phyloP scores from a whole-genome alignment of 805 yeast species.

The Candida ficus region DNA sequence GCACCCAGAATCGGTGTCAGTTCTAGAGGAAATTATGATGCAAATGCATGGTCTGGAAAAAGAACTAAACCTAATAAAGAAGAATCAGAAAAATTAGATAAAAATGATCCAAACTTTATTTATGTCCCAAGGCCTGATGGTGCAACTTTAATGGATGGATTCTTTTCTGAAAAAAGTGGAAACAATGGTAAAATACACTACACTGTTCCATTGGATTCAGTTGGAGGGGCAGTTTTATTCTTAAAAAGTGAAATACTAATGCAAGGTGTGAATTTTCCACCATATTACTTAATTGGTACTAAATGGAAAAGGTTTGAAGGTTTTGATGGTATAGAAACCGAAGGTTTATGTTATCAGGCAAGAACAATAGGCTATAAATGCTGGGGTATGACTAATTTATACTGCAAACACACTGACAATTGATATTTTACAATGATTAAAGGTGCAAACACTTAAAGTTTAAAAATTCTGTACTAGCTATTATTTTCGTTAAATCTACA shows the following conservation, averaged over 20 bases:
- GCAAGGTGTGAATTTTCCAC: slow-evolving; percentile 43
- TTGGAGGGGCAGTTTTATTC: slow-evolving; percentile 48
- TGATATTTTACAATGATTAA: no score
- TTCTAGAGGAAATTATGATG: slow-evolving; percentile 28
- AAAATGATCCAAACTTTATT: slow-evolving; percentile 16
- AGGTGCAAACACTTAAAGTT: no score
- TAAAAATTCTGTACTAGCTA: no score
- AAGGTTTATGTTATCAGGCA: slow-evolving; percentile 46
- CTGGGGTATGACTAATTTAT: slow-evolving; percentile 44
- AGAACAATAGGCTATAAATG: slow-evolving; percentile 39
- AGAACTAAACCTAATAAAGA: slow-evolving; percentile 25
- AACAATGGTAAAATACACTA: slow-evolving; percentile 10
- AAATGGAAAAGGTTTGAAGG: slow-evolving; percentile 37
- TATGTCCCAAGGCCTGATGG: slow-evolving; percentile 25
- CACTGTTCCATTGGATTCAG: slow-evolving; percentile 36
- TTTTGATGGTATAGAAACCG: slow-evolving; percentile 52
- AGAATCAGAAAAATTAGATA: slow-evolving; percentile 13
- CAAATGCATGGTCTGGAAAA: slow-evolving; percentile 32
- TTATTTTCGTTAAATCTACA: no score
- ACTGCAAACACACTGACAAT: no score
- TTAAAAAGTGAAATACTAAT: slow-evolving; percentile 37
- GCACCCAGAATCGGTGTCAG: slow-evolving; percentile 28
- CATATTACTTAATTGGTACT: slow-evolving; percentile 39
- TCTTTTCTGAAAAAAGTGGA: slow-evolving; percentile 7
- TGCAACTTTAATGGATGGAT: slow-evolving; percentile 20